Base-by-base conservation (phyloP, 2,329 filamentous ascomycete genomes). In the Exophiala sp. region DNA sequence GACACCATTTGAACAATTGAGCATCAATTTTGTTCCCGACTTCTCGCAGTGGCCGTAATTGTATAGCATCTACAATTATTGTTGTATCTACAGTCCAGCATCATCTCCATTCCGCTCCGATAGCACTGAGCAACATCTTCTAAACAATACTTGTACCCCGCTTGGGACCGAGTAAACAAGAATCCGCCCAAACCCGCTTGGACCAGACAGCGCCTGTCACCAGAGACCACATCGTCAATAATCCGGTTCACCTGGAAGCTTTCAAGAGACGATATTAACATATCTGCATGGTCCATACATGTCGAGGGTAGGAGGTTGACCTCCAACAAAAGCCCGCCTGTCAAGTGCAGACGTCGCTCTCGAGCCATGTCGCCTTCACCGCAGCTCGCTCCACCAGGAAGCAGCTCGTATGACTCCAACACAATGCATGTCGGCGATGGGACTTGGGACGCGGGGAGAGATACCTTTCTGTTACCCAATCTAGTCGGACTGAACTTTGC, bases 401-500 rank as follows among this genome's bases (percentile, higher is more conserved):
- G 75, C 66, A 80, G 77, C 63, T 76, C 73, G 27, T 84, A 84
- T 66, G 68, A 73, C 35, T 82, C 80, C 39, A 72, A 76, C 64
- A 80, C 77, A 35, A 71, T 84, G 67, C 73, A 77, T 62, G 80
- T 84, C 43, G 81, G 81, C 43, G 81, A 84, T 67, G 81, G 81
- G 34, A 84, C 81, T 57, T 84, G 81, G 81, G 79, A 83, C 58
- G 73, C 72, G 24, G 67, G 72, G 55, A 72, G 79, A 55, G 80
- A 84, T 60, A 79, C 75, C 9, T 84, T 84, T 62, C 70, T 84
- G 57, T 65, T 84, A 48, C 81, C 81, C 38, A 83, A 83, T 60
- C 64, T 84, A 47, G 74, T 80, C 65, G 81, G 81, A 14, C 61
- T 82, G 30, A 83, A 84, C 62, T 81, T 83, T 64, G 79, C 75